Percentiles rank a stretch among this genome's conserved stretches.
phyloP scores from a whole-genome alignment of 148 eudicot genomes.

The Silene uniflora region DNA sequence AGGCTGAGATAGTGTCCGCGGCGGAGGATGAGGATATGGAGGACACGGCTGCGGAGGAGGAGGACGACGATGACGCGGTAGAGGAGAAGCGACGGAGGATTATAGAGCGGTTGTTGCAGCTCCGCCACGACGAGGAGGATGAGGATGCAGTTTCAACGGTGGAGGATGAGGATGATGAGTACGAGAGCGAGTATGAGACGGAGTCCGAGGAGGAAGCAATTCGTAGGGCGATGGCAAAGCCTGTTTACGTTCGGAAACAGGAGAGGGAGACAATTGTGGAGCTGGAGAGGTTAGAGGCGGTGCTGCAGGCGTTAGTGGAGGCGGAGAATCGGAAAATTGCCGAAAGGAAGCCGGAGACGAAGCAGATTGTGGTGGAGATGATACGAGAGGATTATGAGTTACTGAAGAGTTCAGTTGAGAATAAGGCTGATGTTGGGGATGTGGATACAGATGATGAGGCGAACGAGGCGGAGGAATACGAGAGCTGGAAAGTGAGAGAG shows the following conservation, averaged over 20 bases:
- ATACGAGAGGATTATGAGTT: slow-evolving; percentile 50
- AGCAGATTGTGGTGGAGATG: slow-evolving; percentile 61
- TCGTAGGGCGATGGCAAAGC: slow-evolving; percentile 52
- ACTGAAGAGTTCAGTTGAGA: slow-evolving; percentile 38
- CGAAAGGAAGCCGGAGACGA: slow-evolving; percentile 57
- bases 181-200: slow-evolving; percentile 59
- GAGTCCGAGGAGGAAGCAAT: slow-evolving; percentile 52
- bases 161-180: slow-evolving; percentile 36
- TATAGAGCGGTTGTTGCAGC: slow-evolving; percentile 41
- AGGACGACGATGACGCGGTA: slow-evolving; percentile 66
- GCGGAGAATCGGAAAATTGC: slow-evolving; percentile 41
- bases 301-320: slow-evolving; percentile 53
- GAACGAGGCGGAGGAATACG: slow-evolving; percentile 91
- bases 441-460: slow-evolving; percentile 85
- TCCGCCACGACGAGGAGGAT: slow-evolving; percentile 45
- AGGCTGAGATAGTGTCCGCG: slow-evolving; percentile 64
- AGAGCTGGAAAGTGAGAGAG: slow-evolving; percentile 75
- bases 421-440: slow-evolving; percentile 61
- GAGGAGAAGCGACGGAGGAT: slow-evolving; percentile 64
- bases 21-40: slow-evolving; percentile 50
- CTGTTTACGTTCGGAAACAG: slow-evolving; percentile 60
- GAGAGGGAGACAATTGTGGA: slow-evolving; percentile 72
- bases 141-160: slow-evolving; percentile 22
- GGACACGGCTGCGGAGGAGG: slow-evolving; percentile 48
- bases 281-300: slow-evolving; percentile 55